phyloP scores from a whole-genome alignment of 768 basidiomycete genomes.

The Suillus alpinus region DNA sequence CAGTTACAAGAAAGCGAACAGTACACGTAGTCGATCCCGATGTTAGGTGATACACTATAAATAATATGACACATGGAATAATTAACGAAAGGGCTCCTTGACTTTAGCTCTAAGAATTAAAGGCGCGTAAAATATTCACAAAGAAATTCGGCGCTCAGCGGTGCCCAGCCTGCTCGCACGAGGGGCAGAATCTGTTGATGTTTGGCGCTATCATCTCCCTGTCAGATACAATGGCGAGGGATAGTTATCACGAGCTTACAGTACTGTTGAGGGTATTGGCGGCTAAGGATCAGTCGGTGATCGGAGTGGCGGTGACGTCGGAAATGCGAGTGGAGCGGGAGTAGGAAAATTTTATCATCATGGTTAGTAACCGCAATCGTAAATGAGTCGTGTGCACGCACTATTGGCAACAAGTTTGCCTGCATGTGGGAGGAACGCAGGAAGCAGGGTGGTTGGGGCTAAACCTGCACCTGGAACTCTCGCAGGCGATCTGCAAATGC shows the following conservation, averaged over 20 bases:
- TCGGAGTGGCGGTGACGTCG: not conserved
- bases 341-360: not conserved
- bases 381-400: constrained; percentile 23
- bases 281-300: constrained; percentile 25
- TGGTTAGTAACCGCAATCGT: not conserved
- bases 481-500: constrained; percentile 42
- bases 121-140: constrained; percentile 6
- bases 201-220: constrained; percentile 34
- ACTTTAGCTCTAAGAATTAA: constrained; percentile 12
- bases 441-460: constrained; percentile 47
- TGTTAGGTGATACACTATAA: constrained; percentile 7
- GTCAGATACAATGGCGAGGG: constrained; percentile 2
- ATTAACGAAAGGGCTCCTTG: constrained; percentile 19
- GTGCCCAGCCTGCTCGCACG: constrained; percentile 31
- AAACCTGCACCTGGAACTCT: constrained; percentile 47
- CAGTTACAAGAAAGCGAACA: constrained; percentile 25
- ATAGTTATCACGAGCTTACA: constrained; percentile 28
- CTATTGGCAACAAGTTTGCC: constrained; percentile 48
- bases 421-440: constrained; percentile 44
- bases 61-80: constrained; percentile 15
- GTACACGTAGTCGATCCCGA: constrained; percentile 8
- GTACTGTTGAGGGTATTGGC: constrained; percentile 45
- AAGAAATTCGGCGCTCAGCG: constrained; percentile 14
- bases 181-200: constrained; percentile 41
- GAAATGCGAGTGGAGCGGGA: not conserved